These are phyloP conservation scores for Coemansia sp. DNA, from an alignment of 192 early-diverging fungal species.

Conservation along the genomic window DNA sequence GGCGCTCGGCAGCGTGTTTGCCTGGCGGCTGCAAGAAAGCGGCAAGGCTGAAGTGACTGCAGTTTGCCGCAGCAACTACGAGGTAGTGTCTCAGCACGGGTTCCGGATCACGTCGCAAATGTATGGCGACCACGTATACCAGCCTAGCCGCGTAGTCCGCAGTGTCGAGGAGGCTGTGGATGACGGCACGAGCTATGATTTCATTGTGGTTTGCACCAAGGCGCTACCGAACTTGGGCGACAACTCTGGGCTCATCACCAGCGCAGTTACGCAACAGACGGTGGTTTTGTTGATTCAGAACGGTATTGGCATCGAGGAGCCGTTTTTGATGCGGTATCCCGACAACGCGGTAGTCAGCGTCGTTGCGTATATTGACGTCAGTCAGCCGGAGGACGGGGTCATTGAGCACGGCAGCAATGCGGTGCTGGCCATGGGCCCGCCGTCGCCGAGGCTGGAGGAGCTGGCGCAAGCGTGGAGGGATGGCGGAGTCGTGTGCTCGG, in stretches of 20 bases:
- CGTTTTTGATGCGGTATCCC: slow-evolving; percentile 61
- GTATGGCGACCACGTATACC: slow-evolving; percentile 60
- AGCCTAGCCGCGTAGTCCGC: slow-evolving; percentile 56
- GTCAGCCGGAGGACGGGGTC: slow-evolving; percentile 57
- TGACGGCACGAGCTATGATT: slow-evolving; percentile 59
- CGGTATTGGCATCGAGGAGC: slow-evolving; percentile 68
- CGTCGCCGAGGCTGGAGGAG: slow-evolving; percentile 14
- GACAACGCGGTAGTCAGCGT: slow-evolving; percentile 61
- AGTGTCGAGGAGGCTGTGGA: slow-evolving; percentile 52
- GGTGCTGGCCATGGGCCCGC: slow-evolving; percentile 50
- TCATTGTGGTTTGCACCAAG: slow-evolving; percentile 66
- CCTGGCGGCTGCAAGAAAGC: slow-evolving; percentile 63
- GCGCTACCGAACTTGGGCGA: slow-evolving; percentile 65
- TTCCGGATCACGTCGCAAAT: slow-evolving; percentile 60
- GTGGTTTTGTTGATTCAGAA: slow-evolving; percentile 73
- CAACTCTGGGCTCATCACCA: slow-evolving; percentile 60
- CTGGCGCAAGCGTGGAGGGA: slow-evolving; percentile 54
- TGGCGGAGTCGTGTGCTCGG: slow-evolving; percentile 41
- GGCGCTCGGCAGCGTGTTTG: slow-evolving; percentile 67
- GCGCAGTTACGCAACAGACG: slow-evolving; percentile 56
- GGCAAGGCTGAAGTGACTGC: slow-evolving; percentile 54
- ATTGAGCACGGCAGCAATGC: slow-evolving; percentile 58
- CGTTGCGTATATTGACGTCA: slow-evolving; percentile 67
- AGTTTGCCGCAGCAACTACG: slow-evolving; percentile 72
- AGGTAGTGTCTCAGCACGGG: slow-evolving; percentile 56